Evolutionary conservation across 2,329 filamentous ascomycete genomes (phyloP).

Genomic region (Calonectria fujianensis): DNA sequence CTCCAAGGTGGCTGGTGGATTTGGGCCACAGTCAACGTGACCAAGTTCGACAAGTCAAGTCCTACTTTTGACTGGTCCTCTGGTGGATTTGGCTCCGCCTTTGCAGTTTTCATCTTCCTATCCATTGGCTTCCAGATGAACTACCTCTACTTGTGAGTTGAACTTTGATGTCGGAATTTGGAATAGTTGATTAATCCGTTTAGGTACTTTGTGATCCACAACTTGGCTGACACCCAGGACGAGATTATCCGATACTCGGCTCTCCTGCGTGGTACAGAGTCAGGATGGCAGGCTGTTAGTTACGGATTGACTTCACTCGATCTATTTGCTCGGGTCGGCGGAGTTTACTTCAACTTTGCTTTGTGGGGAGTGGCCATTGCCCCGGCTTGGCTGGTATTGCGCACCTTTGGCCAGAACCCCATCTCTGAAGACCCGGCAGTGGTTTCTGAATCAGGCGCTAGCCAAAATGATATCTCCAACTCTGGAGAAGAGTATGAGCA

Average conservation of each 20-base stretch:
- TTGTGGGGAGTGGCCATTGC: slow-evolving; percentile 79
- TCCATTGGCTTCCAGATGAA: slow-evolving; percentile 82
- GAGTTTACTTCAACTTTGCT: slow-evolving; percentile 81
- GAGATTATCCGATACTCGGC: slow-evolving; percentile 82
- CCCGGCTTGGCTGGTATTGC: slow-evolving; percentile 81
- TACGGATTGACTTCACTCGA: slow-evolving; percentile 79
- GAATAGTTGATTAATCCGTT: neutral
- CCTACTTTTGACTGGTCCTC: slow-evolving; percentile 81
- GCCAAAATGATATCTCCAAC: slow-evolving; percentile 43
- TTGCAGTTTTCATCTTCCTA: slow-evolving; percentile 81
- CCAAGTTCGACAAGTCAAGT: slow-evolving; percentile 72
- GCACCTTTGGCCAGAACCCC: slow-evolving; percentile 58
- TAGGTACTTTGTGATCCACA: slow-evolving; percentile 82
- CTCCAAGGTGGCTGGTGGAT: slow-evolving; percentile 83
- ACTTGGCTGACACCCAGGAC: slow-evolving; percentile 76
- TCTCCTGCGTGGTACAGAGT: slow-evolving; percentile 81
- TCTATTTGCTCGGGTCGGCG: slow-evolving; percentile 78
- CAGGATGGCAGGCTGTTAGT: slow-evolving; percentile 82
- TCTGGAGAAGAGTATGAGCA: slow-evolving; percentile 50
- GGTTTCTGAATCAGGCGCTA: slow-evolving; percentile 31
- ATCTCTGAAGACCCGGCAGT: slow-evolving; percentile 31
- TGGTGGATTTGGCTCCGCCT: slow-evolving; percentile 78
- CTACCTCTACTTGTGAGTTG: slow-evolving; percentile 79
- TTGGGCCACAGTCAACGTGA: slow-evolving; percentile 81
- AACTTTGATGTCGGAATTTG: neutral